A percentile compares a stretch with the other conserved stretches of the same genome.
phyloP scores from a whole-genome alignment of 2,329 filamentous ascomycete genomes.

The Chrysoporthe deuterocubensis region DNA sequence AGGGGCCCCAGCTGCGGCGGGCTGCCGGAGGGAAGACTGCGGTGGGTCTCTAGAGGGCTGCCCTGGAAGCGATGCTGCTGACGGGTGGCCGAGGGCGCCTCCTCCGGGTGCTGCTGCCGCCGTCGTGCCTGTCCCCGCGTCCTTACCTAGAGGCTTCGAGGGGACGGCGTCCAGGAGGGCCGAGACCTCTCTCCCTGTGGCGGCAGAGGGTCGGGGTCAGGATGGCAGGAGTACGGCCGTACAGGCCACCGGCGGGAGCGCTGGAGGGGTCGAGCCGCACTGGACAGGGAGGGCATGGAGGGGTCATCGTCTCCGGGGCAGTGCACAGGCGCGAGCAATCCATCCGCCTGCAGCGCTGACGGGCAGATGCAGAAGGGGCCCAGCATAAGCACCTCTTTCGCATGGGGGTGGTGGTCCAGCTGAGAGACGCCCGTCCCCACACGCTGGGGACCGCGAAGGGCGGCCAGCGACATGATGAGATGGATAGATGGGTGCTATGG shows the following conservation, averaged over 20 bases:
- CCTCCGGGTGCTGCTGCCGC: too few species aligned
- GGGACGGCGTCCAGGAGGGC: too few species aligned
- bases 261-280: neutral
- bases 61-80: too few species aligned
- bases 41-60: neutral
- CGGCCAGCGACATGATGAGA: neutral
- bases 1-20: neutral
- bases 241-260: too few species aligned
- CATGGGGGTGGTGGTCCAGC: neutral
- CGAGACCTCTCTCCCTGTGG: too few species aligned
- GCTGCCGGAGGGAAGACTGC: neutral
- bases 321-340: neutral
- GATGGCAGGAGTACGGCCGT: too few species aligned
- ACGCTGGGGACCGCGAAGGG: neutral
- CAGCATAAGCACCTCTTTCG: neutral
- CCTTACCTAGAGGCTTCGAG: neutral
- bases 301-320: neutral
- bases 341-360: constrained; percentile 3
- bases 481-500: neutral
- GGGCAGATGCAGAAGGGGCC: neutral
- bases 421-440: neutral
- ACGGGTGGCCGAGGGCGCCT: too few species aligned
- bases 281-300: neutral
- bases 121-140: neutral
- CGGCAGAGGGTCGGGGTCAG: too few species aligned